A percentile compares a stretch with the other conserved stretches of the same genome.
These are phyloP conservation scores for Leucaena leucocephala DNA, from an alignment of 306 rosid species.

Conservation along the genomic window DNA sequence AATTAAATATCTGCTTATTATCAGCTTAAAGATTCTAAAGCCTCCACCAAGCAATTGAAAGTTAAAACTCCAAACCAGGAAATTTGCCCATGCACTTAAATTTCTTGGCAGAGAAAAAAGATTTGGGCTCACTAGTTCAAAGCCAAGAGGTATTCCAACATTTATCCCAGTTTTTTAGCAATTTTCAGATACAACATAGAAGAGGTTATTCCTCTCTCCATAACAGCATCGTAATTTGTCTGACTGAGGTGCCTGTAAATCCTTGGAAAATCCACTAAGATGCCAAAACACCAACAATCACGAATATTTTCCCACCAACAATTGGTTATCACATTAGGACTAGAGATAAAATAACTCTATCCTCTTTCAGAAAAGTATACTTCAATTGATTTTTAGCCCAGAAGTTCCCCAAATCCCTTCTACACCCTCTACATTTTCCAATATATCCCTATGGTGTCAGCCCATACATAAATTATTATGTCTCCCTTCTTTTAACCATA, in stretches of 20 bases:
- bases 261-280: slow-evolving; percentile 14
- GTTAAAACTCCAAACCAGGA: slow-evolving; percentile 12
- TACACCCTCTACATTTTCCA: not conserved
- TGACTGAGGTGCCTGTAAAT: not conserved
- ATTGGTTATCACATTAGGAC: not conserved
- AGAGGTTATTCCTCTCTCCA: slow-evolving; percentile 22
- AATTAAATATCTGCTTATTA: slow-evolving; percentile 11
- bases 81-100: not conserved
- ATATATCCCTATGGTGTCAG: not conserved
- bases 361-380: not conserved
- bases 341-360: slow-evolving; percentile 4
- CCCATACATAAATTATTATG: not conserved
- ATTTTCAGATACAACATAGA: not conserved
- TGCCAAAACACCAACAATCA: not conserved
- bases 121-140: slow-evolving; percentile 14
- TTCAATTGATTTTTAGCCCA: not conserved
- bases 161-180: slow-evolving; percentile 6
- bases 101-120: not conserved
- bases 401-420: slow-evolving; percentile 13
- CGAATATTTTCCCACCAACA: slow-evolving; percentile 1
- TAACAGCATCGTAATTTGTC: not conserved
- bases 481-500: slow-evolving; percentile 1
- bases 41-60: slow-evolving; percentile 31
- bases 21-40: slow-evolving; percentile 26
- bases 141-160: slow-evolving; percentile 26